Evolutionary conservation across 352 stramenopile species (phyloP), one percentile per base, ranked within the genome.

Genomic region (Globisporangium cylindrosporum): DNA sequence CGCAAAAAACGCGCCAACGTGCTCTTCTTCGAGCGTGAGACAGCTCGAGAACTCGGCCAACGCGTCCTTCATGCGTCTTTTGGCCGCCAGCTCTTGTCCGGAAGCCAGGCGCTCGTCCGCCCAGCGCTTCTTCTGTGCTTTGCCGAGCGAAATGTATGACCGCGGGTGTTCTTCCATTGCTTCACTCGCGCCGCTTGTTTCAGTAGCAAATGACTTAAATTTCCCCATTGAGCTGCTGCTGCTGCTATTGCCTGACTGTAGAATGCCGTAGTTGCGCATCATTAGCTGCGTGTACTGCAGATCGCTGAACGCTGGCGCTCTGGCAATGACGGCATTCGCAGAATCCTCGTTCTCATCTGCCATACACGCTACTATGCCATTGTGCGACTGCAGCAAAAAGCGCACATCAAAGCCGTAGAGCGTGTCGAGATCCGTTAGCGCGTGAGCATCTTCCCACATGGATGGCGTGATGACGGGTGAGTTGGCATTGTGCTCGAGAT

Each of bases 111-210:
- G 70, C 48, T 86, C 79, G 9, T 71, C 48, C 0, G 79, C 69
- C 79, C 79, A 86, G 29, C 70, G 53, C 14, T 54, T 64, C 64
- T 81, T 84, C 58, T 86, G 79, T 18, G 70, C 67, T 4, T 32
- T 57, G 2, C 70, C 76, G 4, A 86, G 64, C 36, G 73, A 59
- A 9, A 73, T 51, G 36, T 79, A 80, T 2, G 78, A 84, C 51
- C 66, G 74, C 57, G 70, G 25, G 24, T 80, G 10, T 4, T 61
- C 56, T 27, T 69, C 49, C 22, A 20, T n/a, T 9, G 56, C n/a
- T n/a, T 18, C 22, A 43, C 6, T 20, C 0, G 5, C 38, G 10
- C 41, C 29, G 27, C 8, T 18, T 56, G 4, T n/a, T 10, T 48
- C 36, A 25, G 66, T 20, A 10, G 27, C 57, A 20, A 78, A 73